Evolutionary conservation across 2,329 filamentous ascomycete species (phyloP), one percentile per base, ranked within the genome.

Genomic region (Rhynchosporium graminicola): DNA sequence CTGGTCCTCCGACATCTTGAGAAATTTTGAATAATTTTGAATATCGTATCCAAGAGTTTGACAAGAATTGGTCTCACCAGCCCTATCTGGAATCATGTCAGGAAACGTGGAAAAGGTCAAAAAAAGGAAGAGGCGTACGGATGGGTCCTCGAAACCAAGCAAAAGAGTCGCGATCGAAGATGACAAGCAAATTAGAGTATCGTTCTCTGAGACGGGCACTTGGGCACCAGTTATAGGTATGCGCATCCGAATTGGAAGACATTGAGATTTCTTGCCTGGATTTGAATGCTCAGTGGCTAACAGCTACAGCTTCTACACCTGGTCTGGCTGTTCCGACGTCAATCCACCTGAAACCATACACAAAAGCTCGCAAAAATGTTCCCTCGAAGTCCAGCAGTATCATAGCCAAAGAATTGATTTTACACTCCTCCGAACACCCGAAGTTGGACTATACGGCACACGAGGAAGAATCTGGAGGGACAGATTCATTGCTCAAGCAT

Each of bases 381-480:
- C 55, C 68, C 26, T 59, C 65, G 46, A 63, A 63, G 36, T 55
- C 67, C 20, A 68, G 71, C 38, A 72, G 67, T 31, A 72, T 74
- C 59, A 67, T 70, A 46, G 70, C 68, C 20, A 73, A 78, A 59
- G 82, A 84, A 69, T 76, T 88, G 12, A 71, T 87, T 0, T 76
- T 88, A 48, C 83, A 87, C 71, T 86, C 85, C 8, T 79, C 79
- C 3, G 77, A 77, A 51, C 83, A 88, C 73, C 79, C 76, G 36
- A 84, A 79, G 46, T 73, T 89, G 45, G 82, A 87, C 70, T 88
- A 87, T 68, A 86, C 80, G 5, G 85, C 79, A 33, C 80, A 81
- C 62, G 83, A 87, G 71, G 81, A 84, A 56, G 76, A 77, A 12
- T 70, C 71, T 1, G 74, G 74, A 31, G 76, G 75, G 10, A 69